Base-by-base conservation (phyloP, 345 rosid species). In the Viola odorata region DNA sequence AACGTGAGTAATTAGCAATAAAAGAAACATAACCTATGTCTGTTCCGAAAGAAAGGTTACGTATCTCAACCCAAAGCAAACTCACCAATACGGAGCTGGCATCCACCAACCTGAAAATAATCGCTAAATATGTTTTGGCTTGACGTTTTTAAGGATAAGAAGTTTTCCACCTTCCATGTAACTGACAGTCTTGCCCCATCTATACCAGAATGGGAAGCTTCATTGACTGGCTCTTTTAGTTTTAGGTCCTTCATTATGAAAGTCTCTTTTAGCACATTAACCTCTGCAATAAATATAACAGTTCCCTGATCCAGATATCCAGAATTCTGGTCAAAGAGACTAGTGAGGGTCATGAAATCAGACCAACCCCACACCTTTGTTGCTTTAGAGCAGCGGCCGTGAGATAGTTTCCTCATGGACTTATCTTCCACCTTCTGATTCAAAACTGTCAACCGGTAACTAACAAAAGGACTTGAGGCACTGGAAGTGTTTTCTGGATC, bases 81-180 rank as follows among this genome's bases (percentile, higher is more conserved):
- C 69, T 50, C 62, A 65, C 69, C 69, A 16, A 65, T 57, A n/a
- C 57, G 69, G 41, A 65, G 69, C 41, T 57, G 14, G 13, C 69
- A 65, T 50, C 63, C 69, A 65, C 69, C 69, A 48, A 41, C 40
- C 9, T 65, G 63, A 57, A 65, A 65, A 41, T 39, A 57, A 5
- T 57, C 49, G 60, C 69, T 57, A 23, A 57, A 65, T 15, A 57
- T 39, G 39, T 38, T 64, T 23, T 8, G 57, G 17, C 36, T 57
- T 50, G 6, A 50, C 50, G 50, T 57, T 47, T 49, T 65, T 3
- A 65, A 57, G 40, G 57, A 57, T 44, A 23, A 57, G 50, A 57
- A 57, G 14, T 65, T 65, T 42, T 65, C 63, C 55, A 65, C 55
- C 55, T 65, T 57, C 69, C 69, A 65, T 50, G 57, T 41, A 40